Evolutionary conservation across 192 early-diverging fungal species (phyloP), one percentile per base, ranked within the genome.

Genomic region (Backusella sp.): DNA sequence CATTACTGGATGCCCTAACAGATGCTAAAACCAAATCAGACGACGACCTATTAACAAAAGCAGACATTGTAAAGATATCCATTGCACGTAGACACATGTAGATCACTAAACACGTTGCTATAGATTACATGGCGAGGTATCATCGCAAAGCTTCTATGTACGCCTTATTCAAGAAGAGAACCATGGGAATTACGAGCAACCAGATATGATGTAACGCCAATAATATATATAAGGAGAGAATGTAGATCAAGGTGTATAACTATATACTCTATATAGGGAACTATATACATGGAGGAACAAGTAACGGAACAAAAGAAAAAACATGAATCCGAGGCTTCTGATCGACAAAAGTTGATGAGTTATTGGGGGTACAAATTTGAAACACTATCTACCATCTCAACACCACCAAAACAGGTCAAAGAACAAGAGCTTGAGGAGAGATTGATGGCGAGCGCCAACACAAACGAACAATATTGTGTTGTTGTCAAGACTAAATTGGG

Each of bases 301-400:
- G 75, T 84, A 41, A 88, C 86, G 26, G 69, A 74, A 12, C 82
- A 85, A 14, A 84, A 80, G 17, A 74, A 83, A 7, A 71, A 71
- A 6, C 70, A 77, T 5, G 79, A 86, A n/a, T 72, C 41, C 12
- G 86, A 85, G 35, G 49, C 70, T 15, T 79, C 82, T 8, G 88
- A 88, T 11, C 49, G 85, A 46, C 88, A 94, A 72, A 87, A 89
- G 62, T 76, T 91, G 34, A 88, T 95, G 90, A 90, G 82, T 42
- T 98, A 96, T 75, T 93, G 91, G 87, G 96, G 97, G 0, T 98
- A 99, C 84, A 88, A 88, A 72, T 98, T 97, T 77, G 97, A 99
- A 79, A 87, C 86, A 2, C 84, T 96, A 11, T 89, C 86, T 44
- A 94, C 92, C 0, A 70, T 94, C 11, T 81, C 84, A 32, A 86